Percentiles rank a stretch among this genome's conserved stretches.
Conservation (phyloP, 345 rosid genomes). For the Psidium friedrichsthalianum region DNA sequence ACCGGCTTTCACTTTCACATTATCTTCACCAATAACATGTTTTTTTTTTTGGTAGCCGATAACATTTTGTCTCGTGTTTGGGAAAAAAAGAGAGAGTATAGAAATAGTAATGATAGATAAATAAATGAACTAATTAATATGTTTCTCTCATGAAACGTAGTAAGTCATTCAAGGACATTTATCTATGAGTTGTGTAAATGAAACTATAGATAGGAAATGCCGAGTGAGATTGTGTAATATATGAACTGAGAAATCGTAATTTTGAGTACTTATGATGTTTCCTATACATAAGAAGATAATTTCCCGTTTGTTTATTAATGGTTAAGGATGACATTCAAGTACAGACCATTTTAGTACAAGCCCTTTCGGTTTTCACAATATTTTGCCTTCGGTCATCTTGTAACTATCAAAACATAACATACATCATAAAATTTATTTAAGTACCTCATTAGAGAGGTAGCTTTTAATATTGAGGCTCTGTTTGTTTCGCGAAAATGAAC, state of each 20-base stretch:
- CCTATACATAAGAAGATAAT: background rate
- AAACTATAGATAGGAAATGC: too few species aligned
- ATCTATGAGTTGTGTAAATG: too few species aligned
- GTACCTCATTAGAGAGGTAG: too few species aligned
- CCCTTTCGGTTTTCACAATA: background rate
- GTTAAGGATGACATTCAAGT: background rate
- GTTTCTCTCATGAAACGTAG: background rate
- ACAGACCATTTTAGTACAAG: background rate
- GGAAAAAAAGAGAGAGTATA: background rate
- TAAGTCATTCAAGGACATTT: background rate
- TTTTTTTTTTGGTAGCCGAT: too few species aligned
- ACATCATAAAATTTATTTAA: background rate
- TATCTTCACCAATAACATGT: background rate
- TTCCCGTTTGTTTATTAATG: background rate
- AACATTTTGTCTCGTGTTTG: background rate
- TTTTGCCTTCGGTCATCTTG: background rate
- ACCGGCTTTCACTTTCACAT: background rate
- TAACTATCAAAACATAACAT: background rate
- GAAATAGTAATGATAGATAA: background rate
- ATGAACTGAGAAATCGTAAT: too few species aligned
- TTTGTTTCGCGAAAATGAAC: too few species aligned
- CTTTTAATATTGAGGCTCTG: too few species aligned
- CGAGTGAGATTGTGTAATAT: too few species aligned
- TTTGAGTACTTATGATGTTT: background rate
- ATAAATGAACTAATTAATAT: too few species aligned